Base-by-base conservation (phyloP, 768 basidiomycete genomes). In the Panus rudis region DNA sequence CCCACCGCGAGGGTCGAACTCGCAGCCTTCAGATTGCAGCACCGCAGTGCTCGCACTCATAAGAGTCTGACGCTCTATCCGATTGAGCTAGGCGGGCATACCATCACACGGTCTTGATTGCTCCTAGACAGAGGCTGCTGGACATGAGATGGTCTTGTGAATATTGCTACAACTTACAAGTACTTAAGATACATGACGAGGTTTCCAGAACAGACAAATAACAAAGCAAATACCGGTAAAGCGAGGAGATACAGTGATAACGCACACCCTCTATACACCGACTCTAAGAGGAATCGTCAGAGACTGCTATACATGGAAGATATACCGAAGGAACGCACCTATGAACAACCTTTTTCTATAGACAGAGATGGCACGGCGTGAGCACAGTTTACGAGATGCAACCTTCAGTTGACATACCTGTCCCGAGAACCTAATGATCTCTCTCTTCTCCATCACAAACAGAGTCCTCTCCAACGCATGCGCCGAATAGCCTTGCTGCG, bases 391-490 rank as follows among this genome's bases (percentile, higher is more conserved):
- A 53, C 50, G 57, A 27, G 49, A 49, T 16, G 50, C 39, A 13
- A 56, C 54, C 28, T 48, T 52, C 53, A 49, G 51, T 47, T 53
- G 19, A 34, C 17, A 46, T 25, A 38, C 35, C 73, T 84, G 84
- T 5, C 81, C 79, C 26, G 85, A 83, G 63, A 97, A 99, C 54
- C 91, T 72, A 19, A 99, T 72, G n/a, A 94, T 75, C 61, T 99
- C 96, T 49, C 92, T 72, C 69, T 96, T 94, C 72, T 99, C 96
- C 68, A 99, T 57, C 38, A 98, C 73, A 57, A 80, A 96, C 49
- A 98, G 64, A 16, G 89, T 91, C 50, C 92, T 71, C 62, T 99
- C 96, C 17, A 98, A 73, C 17, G 93, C 88, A 63, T 92, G 91
- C 49, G 75, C 81, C 27, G 86, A 85, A 59, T 84, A 96, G 4